These are phyloP conservation scores for Pisolithus orientalis DNA, from an alignment of 768 basidiomycete genomes.

Conservation along the genomic window DNA sequence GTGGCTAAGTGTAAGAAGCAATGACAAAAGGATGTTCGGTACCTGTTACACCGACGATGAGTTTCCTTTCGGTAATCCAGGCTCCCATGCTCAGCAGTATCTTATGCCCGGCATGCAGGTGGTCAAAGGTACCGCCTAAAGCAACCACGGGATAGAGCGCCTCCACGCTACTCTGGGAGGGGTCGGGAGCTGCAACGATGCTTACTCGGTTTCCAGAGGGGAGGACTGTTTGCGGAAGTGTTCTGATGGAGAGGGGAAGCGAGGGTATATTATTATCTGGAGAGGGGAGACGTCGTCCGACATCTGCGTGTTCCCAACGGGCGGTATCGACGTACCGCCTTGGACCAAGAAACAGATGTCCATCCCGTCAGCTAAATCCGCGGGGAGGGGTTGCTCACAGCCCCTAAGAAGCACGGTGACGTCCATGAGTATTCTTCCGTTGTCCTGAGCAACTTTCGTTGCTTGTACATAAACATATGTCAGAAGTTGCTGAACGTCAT, in stretches of 20 bases:
- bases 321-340: constrained; percentile 34
- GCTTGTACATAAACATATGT: constrained; percentile 83
- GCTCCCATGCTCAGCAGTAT: constrained; percentile 91
- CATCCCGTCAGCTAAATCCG: constrained; percentile 29
- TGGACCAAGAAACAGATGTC: constrained; percentile 39
- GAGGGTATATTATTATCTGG: constrained; percentile 36
- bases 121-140: constrained; percentile 96
- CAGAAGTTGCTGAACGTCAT: constrained; percentile 67
- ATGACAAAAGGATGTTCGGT: constrained; percentile 14
- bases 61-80: constrained; percentile 69
- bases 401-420: constrained; percentile 71
- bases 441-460: constrained; percentile 63
- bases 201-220: constrained; percentile 8
- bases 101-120: constrained; percentile 95
- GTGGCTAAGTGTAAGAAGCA: constrained; percentile 8
- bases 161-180: background rate
- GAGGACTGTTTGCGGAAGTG: constrained; percentile 26
- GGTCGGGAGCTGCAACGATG: constrained; percentile 1
- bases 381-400: constrained; percentile 38
- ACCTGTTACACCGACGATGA: constrained; percentile 91
- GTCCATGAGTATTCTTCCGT: constrained; percentile 65
- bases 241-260: constrained; percentile 37
- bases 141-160: constrained; percentile 61
- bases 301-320: constrained; percentile 2
- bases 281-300: background rate